Evolutionary conservation across 2,329 filamentous ascomycete genomes (phyloP).

Genomic region (Pseudocercospora eumusae): DNA sequence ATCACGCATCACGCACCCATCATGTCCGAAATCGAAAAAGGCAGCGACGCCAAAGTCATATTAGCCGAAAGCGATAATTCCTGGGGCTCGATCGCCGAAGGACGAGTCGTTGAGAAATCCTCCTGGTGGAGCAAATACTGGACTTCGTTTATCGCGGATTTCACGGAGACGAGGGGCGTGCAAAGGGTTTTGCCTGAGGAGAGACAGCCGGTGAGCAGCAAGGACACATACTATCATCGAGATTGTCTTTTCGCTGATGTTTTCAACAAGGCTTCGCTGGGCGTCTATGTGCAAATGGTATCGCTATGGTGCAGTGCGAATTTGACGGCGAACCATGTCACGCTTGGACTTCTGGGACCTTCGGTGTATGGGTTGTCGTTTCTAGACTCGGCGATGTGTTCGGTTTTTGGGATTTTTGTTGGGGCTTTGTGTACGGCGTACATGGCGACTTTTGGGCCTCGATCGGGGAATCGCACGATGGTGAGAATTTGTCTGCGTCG

Average conservation of each 20-base stretch:
- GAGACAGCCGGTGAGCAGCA: constrained; percentile 13
- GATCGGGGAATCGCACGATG: constrained; percentile 56
- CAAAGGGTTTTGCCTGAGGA: constrained; percentile 17
- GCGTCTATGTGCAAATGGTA: constrained; percentile 24
- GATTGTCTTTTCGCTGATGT: not conserved
- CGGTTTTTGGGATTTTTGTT: constrained; percentile 49
- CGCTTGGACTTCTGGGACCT: constrained; percentile 48
- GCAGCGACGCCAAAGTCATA: not conserved
- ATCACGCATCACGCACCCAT: not conserved
- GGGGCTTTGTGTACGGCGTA: constrained; percentile 51
- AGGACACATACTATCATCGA: not conserved
- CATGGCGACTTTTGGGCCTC: constrained; percentile 55
- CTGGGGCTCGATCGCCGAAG: not conserved
- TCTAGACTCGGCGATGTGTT: constrained; percentile 50
- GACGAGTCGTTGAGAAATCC: not conserved
- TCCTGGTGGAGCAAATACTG: constrained; percentile 11
- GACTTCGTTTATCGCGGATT: constrained; percentile 10
- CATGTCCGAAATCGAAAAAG: constrained; percentile 10
- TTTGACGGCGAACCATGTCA: constrained; percentile 42
- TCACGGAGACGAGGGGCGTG: constrained; percentile 22
- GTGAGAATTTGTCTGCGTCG: too few species aligned
- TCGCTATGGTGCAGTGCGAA: constrained; percentile 27
- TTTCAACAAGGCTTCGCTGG: not conserved
- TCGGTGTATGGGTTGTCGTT: constrained; percentile 47
- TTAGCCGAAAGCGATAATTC: not conserved